Evolutionary conservation across 768 basidiomycete species (phyloP).

Genomic region (Tylopilus vinaceipallidus): DNA sequence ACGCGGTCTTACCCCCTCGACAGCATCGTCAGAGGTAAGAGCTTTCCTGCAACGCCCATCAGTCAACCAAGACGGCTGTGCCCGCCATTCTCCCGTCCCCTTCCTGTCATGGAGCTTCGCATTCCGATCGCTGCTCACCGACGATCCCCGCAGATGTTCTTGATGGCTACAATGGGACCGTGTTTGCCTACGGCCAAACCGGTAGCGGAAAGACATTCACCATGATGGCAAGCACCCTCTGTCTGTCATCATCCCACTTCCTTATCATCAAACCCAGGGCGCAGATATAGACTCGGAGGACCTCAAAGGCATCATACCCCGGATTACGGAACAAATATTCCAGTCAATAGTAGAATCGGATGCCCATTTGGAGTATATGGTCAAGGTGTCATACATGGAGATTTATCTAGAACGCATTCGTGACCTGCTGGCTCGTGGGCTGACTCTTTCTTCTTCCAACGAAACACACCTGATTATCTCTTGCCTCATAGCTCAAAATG

Average conservation of each 20-base stretch:
- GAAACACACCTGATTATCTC: slow-evolving; percentile 4
- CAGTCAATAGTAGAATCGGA: slow-evolving; percentile 96
- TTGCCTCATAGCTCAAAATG: slow-evolving; percentile 75
- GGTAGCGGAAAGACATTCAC: slow-evolving; percentile 97
- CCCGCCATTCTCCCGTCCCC: slow-evolving; percentile 1
- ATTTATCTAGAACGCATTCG: slow-evolving; percentile 96
- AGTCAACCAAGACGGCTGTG: not conserved
- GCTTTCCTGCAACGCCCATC: slow-evolving; percentile 2
- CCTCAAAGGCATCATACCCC: slow-evolving; percentile 93
- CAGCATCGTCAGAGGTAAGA: slow-evolving; percentile 86
- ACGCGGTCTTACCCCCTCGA: slow-evolving; percentile 12
- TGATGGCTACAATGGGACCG: slow-evolving; percentile 97
- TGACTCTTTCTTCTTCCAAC: not conserved
- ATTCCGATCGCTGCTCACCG: slow-evolving; percentile 12
- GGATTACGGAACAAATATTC: slow-evolving; percentile 99
- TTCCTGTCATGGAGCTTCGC: not conserved
- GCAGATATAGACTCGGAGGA: slow-evolving; percentile 96
- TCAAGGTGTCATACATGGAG: slow-evolving; percentile 99
- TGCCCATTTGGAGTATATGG: slow-evolving; percentile 93
- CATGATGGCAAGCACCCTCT: slow-evolving; percentile 77
- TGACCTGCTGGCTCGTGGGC: slow-evolving; percentile 91
- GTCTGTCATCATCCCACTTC: slow-evolving; percentile 2
- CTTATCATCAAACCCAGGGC: slow-evolving; percentile 52
- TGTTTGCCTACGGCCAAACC: slow-evolving; percentile 97
- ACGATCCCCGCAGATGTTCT: slow-evolving; percentile 73